These are phyloP conservation scores for Saposhnikovia divaricata DNA, from an alignment of 129 eudicot genomes.

Conservation along the genomic window DNA sequence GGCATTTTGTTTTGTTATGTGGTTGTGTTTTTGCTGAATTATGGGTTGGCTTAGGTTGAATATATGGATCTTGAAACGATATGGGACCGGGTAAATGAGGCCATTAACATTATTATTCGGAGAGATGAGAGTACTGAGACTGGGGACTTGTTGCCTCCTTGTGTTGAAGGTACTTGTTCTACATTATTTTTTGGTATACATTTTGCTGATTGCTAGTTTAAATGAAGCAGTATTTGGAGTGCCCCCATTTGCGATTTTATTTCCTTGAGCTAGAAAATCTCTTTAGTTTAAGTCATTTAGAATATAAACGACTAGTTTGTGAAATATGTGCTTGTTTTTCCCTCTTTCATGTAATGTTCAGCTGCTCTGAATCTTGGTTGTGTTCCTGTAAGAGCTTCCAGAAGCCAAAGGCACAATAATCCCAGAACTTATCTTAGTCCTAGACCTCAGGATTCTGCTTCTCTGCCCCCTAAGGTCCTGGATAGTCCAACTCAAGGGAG, in stretches of 20 bases:
- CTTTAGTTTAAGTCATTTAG: neutral
- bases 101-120: slow-evolving; percentile 77
- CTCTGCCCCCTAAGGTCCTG: slow-evolving; percentile 16
- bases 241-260: neutral
- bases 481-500: slow-evolving; percentile 22
- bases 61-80: slow-evolving; percentile 63
- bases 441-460: slow-evolving; percentile 43
- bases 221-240: neutral
- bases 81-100: slow-evolving; percentile 86
- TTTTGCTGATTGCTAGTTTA: slow-evolving; percentile 8
- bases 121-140: slow-evolving; percentile 75
- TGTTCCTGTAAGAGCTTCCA: slow-evolving; percentile 69
- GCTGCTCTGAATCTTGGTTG: slow-evolving; percentile 95
- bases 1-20: neutral
- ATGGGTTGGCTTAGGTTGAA: slow-evolving; percentile 43
- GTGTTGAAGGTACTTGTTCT: slow-evolving; percentile 73
- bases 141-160: slow-evolving; percentile 76
- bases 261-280: neutral
- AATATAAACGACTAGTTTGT: neutral
- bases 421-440: slow-evolving; percentile 65
- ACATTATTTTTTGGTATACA: slow-evolving; percentile 9
- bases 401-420: slow-evolving; percentile 72
- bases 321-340: slow-evolving; percentile 4
- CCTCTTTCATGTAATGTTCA: slow-evolving; percentile 29
- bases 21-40: neutral